phyloP scores from a whole-genome alignment of 257 asterid species.

The Przewalskia tangutica region DNA sequence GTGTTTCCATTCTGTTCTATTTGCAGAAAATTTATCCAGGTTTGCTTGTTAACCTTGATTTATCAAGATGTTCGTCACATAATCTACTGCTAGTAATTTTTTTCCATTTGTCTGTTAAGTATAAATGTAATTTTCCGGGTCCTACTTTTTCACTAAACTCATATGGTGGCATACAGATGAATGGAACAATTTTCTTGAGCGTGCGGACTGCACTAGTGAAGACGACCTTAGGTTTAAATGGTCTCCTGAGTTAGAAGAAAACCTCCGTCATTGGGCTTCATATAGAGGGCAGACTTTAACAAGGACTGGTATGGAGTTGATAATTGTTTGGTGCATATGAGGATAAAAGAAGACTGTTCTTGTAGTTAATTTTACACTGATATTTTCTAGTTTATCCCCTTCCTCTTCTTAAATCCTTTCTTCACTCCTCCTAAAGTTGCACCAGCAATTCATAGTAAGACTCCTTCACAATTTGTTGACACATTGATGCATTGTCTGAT shows the following conservation, averaged over 20 bases:
- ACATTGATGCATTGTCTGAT: slow-evolving; percentile 1
- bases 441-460: not conserved
- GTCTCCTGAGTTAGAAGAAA: slow-evolving; percentile 57
- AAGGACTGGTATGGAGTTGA: slow-evolving; percentile 55
- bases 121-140: not conserved
- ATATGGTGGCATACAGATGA: slow-evolving; percentile 47
- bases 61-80: not conserved
- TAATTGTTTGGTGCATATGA: not conserved
- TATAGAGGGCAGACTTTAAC: slow-evolving; percentile 97
- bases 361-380: not conserved
- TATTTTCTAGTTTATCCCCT: not conserved
- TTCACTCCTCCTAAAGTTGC: not conserved
- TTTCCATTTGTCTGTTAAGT: not conserved
- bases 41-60: slow-evolving; percentile 23
- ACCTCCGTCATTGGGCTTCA: slow-evolving; percentile 95
- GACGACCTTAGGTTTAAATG: slow-evolving; percentile 74
- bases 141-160: slow-evolving; percentile 10
- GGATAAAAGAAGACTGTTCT: not conserved
- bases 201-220: slow-evolving; percentile 46
- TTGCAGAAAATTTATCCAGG: slow-evolving; percentile 98
- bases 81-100: slow-evolving; percentile 8
- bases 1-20: slow-evolving; percentile 92
- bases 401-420: not conserved
- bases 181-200: slow-evolving; percentile 97
- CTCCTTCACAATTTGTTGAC: not conserved